Percentiles rank a stretch among this genome's conserved stretches.
phyloP scores from a whole-genome alignment of 495 filamentous ascomycete genomes.

The Halenospora varia region DNA sequence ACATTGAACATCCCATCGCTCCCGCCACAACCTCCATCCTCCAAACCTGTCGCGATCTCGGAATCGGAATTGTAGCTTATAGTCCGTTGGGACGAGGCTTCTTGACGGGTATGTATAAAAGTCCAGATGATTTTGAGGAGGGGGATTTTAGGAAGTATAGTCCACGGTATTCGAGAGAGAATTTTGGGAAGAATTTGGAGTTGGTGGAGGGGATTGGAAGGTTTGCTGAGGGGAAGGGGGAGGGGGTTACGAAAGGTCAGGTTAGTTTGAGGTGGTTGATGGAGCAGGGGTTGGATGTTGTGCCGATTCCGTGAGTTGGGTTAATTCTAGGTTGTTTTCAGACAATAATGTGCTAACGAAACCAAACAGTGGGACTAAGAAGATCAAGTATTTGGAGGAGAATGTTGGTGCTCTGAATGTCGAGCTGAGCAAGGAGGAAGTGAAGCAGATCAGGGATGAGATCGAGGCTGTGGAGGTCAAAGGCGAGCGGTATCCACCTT shows the following conservation, averaged over 20 bases:
- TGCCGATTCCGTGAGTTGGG: too few species aligned
- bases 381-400: constrained; percentile 33
- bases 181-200: constrained; percentile 69
- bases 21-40: constrained; percentile 37
- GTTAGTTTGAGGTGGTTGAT: constrained; percentile 66
- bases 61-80: constrained; percentile 64
- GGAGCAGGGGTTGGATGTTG: constrained; percentile 27
- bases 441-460: constrained; percentile 24
- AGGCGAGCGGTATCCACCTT: constrained; percentile 32
- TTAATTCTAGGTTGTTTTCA: too few species aligned
- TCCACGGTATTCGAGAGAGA: constrained; percentile 59
- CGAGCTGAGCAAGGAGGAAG: constrained; percentile 30
- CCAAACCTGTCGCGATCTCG: constrained; percentile 51
- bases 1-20: too few species aligned
- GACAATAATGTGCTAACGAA: too few species aligned
- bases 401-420: constrained; percentile 32
- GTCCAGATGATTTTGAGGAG: constrained; percentile 6
- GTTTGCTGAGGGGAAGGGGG: constrained; percentile 42
- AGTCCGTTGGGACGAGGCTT: constrained; percentile 24
- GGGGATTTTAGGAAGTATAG: background rate
- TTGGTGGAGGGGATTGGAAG: constrained; percentile 50
- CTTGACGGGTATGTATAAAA: constrained; percentile 16
- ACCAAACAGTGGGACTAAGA: constrained; percentile 49
- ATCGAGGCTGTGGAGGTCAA: constrained; percentile 28
- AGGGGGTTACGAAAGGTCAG: constrained; percentile 62